Evolutionary conservation across 106 monocot genomes (phyloP).

Genomic region (Alisma plantagoaquatica): DNA sequence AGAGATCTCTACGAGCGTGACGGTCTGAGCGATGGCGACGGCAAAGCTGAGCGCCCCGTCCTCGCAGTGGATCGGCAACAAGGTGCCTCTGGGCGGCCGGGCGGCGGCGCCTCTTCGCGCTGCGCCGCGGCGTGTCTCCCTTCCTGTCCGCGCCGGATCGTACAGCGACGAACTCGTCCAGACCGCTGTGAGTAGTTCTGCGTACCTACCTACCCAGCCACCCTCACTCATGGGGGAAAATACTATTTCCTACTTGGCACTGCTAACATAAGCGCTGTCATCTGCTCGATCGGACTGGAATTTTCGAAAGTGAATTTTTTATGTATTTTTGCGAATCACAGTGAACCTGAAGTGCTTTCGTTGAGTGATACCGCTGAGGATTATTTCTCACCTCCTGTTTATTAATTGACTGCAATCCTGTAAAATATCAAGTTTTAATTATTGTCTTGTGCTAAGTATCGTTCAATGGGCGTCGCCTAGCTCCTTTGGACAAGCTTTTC

Average conservation of each 20-base stretch:
- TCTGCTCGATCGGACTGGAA: neutral
- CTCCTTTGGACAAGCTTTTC: too few species aligned
- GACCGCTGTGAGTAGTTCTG: slow-evolving; percentile 56
- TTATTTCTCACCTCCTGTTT: too few species aligned
- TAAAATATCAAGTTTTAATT: too few species aligned
- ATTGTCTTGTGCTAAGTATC: too few species aligned
- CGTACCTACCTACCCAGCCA: neutral
- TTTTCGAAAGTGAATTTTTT: too few species aligned
- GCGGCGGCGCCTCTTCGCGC: slow-evolving; percentile 3
- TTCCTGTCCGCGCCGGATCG: slow-evolving; percentile 35
- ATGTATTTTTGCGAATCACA: too few species aligned
- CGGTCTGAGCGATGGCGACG: slow-evolving; percentile 24
- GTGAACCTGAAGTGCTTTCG: too few species aligned
- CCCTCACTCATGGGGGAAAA: neutral
- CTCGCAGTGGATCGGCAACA: slow-evolving; percentile 25
- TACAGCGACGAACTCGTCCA: slow-evolving; percentile 76
- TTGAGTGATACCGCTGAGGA: too few species aligned
- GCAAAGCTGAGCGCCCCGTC: slow-evolving; percentile 34
- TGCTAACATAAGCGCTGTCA: neutral
- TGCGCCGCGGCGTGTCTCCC: slow-evolving; percentile 16
- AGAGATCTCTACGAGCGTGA: slow-evolving; percentile 5
- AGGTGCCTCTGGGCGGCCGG: slow-evolving; percentile 8
- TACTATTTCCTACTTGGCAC: neutral
- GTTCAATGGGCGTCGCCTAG: too few species aligned
- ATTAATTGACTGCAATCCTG: too few species aligned